Evolutionary conservation across 345 rosid genomes (phyloP).

Genomic region (Citrus trifoliata): DNA sequence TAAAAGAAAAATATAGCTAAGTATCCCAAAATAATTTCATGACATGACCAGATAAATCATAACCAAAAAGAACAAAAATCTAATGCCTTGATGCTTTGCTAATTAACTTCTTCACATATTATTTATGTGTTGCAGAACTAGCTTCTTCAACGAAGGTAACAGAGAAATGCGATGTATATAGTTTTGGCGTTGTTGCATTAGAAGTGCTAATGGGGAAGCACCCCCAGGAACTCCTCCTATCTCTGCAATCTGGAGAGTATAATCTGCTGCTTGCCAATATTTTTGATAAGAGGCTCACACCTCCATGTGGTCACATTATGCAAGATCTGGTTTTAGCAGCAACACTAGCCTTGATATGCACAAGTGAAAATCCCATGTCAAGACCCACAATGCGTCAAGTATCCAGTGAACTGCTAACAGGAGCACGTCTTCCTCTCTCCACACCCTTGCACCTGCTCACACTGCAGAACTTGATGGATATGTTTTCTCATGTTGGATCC

Average conservation of each 20-base stretch:
- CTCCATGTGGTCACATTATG: constrained; percentile 10
- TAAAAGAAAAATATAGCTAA: too few species aligned
- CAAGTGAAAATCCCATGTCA: constrained; percentile 10
- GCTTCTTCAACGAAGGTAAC: constrained; percentile 36
- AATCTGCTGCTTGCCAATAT: constrained; percentile 10
- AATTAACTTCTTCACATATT: not conserved
- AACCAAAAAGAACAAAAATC: not conserved
- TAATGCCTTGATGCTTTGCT: not conserved
- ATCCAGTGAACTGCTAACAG: constrained; percentile 3
- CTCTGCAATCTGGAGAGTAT: constrained; percentile 7
- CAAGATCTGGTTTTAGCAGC: constrained; percentile 13
- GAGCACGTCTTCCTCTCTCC: not conserved
- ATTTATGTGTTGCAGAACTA: constrained; percentile 30
- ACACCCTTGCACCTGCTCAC: constrained; percentile 7
- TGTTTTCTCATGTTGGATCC: not conserved
- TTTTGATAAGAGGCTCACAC: constrained; percentile 12
- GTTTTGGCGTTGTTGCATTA: constrained; percentile 39
- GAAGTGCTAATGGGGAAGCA: constrained; percentile 38
- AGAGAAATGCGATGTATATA: constrained; percentile 41
- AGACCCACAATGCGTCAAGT: constrained; percentile 18
- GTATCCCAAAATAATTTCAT: not conserved
- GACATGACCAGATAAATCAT: not conserved
- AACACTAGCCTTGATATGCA: constrained; percentile 14
- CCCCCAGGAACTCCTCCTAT: constrained; percentile 30
- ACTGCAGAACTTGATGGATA: constrained; percentile 9